Percentiles rank a stretch among this genome's conserved stretches.
Conservation (phyloP, 768 basidiomycete genomes). For the Termitomyces sp. region DNA sequence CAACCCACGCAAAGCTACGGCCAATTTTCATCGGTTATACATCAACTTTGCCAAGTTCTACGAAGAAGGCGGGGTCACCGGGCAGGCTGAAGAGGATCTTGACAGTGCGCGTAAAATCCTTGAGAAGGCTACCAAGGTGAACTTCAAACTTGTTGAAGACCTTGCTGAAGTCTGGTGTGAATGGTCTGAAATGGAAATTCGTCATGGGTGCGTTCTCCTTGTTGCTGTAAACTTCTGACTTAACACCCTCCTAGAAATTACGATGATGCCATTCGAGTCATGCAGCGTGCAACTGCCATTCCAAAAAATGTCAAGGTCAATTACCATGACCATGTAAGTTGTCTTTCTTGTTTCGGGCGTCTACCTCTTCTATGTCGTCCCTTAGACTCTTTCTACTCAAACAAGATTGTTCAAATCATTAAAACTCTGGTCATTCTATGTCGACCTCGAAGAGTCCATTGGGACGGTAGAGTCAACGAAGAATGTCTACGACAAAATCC, state of each 20-base stretch:
- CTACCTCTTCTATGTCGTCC: not conserved
- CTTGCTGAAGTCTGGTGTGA: conserved; percentile 99
- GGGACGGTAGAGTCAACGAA: conserved; percentile 92
- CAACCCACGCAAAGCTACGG: conserved; percentile 83
- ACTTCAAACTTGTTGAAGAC: conserved; percentile 95
- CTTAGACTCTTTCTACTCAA: conserved; percentile 79
- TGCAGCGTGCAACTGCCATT: conserved; percentile 92
- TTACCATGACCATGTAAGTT: conserved; percentile 88
- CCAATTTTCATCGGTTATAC: conserved; percentile 86
- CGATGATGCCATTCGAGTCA: conserved; percentile 90
- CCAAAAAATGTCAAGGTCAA: conserved; percentile 89
- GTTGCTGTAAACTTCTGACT: not conserved
- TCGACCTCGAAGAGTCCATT: conserved; percentile 96
- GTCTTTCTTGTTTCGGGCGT: not conserved
- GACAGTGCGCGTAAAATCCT: conserved; percentile 88
- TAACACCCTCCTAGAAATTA: conserved; percentile 66
- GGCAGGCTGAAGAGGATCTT: conserved; percentile 77
- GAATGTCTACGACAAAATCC: conserved; percentile 91
- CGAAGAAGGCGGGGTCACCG: conserved; percentile 87
- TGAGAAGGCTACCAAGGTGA: conserved; percentile 88
- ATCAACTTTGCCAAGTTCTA: conserved; percentile 98
- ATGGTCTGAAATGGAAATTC: conserved; percentile 98
- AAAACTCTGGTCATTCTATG: conserved; percentile 98
- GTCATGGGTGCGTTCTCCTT: conserved; percentile 75
- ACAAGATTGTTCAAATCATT: conserved; percentile 93